Base-by-base conservation (phyloP, 169 alveolate genomes). In the Cyclospora cayetanensis region DNA sequence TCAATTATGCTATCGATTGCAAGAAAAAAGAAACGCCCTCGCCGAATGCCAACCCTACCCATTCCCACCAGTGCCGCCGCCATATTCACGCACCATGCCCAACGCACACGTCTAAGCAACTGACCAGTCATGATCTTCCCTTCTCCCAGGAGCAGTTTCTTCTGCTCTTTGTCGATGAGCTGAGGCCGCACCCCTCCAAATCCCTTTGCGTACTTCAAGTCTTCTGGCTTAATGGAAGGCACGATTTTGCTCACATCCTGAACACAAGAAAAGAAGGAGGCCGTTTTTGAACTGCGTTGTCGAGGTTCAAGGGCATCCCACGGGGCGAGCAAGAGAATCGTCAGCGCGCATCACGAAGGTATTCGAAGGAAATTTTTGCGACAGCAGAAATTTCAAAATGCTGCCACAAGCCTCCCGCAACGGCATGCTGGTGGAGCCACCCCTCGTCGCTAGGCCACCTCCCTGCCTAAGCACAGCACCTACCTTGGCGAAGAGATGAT, bases 121-220 rank as follows among this genome's bases (percentile, higher is more conserved):
- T 25, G 41, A 90, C 94, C 91, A 29, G 94, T 90, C 43, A 39
- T 60, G 20, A 96, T 95, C 88, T 96, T 96, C 46, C 97, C 96
- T 84, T 96, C 97, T n/a, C 98, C 98, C 29, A 95, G 91, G 35
- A 96, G 91, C 77, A 96, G 97, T 46, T 96, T 96, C 83, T 92
- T 91, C 46, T 93, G 90, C 25, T 74, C 82, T 66, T 96, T 96
- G 53, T 96, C 96, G 50, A 96, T 95, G 50, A 96, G 97, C 91
- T 96, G 98, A 20, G 98, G 98, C 66, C 98, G 91, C 22, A 96
- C 96, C 0, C 98, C 98, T 1, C 98, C 98, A 89, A 85, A 96
- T 3, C 98, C 98, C 53, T 93, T 94, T 42, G 97, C 96, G 91
- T 96, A 96, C 2, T 94, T 72, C 35, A 96, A 91, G 31, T 96